Evolutionary conservation across 2,329 filamentous ascomycete species (phyloP).

Genomic region (Chaetomiaceae sp.): DNA sequence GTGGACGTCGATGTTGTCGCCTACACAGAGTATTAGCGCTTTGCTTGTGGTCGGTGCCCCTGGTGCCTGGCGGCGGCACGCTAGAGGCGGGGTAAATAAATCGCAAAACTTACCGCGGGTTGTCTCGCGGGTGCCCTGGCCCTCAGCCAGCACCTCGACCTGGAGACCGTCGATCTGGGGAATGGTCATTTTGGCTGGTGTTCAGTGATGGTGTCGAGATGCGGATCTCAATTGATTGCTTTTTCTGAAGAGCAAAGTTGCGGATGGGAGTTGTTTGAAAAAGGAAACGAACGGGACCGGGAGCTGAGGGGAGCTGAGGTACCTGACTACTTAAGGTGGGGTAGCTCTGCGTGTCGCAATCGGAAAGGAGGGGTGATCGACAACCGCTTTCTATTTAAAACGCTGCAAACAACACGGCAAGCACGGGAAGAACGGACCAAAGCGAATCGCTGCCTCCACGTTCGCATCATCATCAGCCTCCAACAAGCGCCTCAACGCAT

Average conservation of each 20-base stretch:
- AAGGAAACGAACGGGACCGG: slow-evolving; percentile 6
- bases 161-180: slow-evolving; percentile 24
- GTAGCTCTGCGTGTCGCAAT: slow-evolving; percentile 20
- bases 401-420: not conserved
- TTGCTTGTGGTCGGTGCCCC: not conserved
- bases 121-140: slow-evolving; percentile 23
- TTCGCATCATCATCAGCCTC: too few relatives aligned
- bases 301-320: slow-evolving; percentile 5
- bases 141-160: slow-evolving; percentile 22
- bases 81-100: slow-evolving; percentile 10
- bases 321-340: slow-evolving; percentile 8
- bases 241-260: not conserved
- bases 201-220: not conserved
- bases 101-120: slow-evolving; percentile 22
- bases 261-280: slow-evolving; percentile 1
- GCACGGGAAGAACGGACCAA: not conserved
- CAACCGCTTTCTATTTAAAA: not conserved
- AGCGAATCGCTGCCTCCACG: too few relatives aligned
- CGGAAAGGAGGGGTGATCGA: slow-evolving; percentile 5
- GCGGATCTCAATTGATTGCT: slow-evolving; percentile 11
- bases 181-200: slow-evolving; percentile 24
- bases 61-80: not conserved
- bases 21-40: slow-evolving; percentile 14
- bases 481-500: too few relatives aligned
- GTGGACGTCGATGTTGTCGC: slow-evolving; percentile 26